Evolutionary conservation across 768 basidiomycete genomes (phyloP), one percentile per base, ranked within the genome.

Genomic region (Rhodotorula babjevae): DNA sequence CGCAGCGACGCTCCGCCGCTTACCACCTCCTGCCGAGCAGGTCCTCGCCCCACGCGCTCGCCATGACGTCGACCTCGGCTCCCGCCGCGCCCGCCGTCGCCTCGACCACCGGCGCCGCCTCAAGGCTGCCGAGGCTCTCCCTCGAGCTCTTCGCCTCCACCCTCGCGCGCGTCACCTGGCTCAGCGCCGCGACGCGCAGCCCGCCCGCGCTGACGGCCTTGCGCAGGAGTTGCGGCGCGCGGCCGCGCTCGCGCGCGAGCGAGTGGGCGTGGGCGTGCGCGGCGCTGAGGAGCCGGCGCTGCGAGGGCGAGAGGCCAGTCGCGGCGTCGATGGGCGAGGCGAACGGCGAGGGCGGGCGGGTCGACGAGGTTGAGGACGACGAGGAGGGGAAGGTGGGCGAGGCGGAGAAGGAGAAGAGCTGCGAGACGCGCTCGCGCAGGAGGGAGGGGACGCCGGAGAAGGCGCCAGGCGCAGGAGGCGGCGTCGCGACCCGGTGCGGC

Each of bases 401-500:
- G 31, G 31, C 29, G 16, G 46, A n/a, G 47, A 23, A 18, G 36
- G 36, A 63, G 52, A 63, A 63, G 50, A 63, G 36, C 50, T 63
- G 63, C 23, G 63, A 63, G 6, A 63, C 63, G 40, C 68, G 62
- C 18, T 64, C 56, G 11, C 68, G 68, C 29, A 69, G 58, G 42
- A 49, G 42, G 29, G 46, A 61, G 12, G 60, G 27, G 29, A 36
- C 44, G 27, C 62, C 49, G 58, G 33, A 36, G 31, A 15, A 31
- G 9, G 16, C 23, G 27, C 15, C 49, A 0, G 63, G 33, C 16
- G 63, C 36, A 27, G 36, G 31, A 2, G 49, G 33, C 23, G 33
- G 23, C 16, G 36, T n/a, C 23, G 31, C n/a, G 33, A 36, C 25
- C n/a, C 9, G 31, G 8, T 47, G 49, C 29, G 31, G 21, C 1